Percentiles rank a stretch among this genome's conserved stretches.
Evolutionary conservation across 768 basidiomycete genomes (phyloP).

Genomic region (Suillus occidentalis): DNA sequence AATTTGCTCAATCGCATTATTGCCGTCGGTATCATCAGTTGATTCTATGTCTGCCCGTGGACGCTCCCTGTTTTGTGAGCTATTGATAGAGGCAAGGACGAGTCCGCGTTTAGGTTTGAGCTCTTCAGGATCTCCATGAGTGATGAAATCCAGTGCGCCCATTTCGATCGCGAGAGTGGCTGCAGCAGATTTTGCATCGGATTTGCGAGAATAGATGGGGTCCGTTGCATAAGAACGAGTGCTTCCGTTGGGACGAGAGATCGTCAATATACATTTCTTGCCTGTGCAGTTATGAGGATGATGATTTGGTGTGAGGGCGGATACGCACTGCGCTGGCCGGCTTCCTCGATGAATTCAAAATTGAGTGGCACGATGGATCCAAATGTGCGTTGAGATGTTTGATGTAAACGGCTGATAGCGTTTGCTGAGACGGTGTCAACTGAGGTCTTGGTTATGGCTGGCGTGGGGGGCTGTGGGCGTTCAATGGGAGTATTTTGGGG

Average conservation of each 20-base stretch:
- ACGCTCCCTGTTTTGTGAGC: constrained; percentile 25
- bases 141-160: constrained; percentile 62
- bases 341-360: constrained; percentile 49
- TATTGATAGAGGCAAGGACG: constrained; percentile 23
- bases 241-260: constrained; percentile 53
- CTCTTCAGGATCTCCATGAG: constrained; percentile 40
- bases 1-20: constrained; percentile 41
- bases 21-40: background rate
- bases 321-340: constrained; percentile 35
- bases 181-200: constrained; percentile 54
- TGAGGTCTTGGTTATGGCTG: background rate
- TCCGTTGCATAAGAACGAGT: constrained; percentile 55
- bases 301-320: too few relatives aligned
- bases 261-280: constrained; percentile 62
- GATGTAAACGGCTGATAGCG: constrained; percentile 38
- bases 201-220: constrained; percentile 41
- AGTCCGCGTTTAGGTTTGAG: constrained; percentile 37
- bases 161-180: constrained; percentile 56
- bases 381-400: constrained; percentile 42
- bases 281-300: constrained; percentile 32
- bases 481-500: constrained; percentile 3
- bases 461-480: constrained; percentile 8
- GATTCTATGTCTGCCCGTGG: background rate
- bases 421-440: constrained; percentile 16
- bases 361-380: constrained; percentile 42